Percentiles rank a stretch among this genome's conserved stretches.
Conservation (phyloP, 2,329 filamentous ascomycete species). For the Fusarium luffae region DNA sequence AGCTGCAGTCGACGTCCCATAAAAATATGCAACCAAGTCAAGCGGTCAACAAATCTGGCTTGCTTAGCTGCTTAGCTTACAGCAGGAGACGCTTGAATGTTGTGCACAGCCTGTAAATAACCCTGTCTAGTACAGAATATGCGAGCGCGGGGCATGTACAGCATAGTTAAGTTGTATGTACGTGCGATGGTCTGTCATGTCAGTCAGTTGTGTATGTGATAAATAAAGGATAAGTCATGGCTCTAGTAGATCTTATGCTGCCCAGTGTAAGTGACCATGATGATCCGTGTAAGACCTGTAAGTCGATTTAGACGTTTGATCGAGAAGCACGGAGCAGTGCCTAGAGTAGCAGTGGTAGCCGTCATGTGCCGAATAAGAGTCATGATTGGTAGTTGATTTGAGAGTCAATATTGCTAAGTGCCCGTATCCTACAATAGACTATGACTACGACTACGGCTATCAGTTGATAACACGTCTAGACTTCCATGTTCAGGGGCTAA, state of each 20-base stretch:
- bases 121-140: conserved; percentile 42
- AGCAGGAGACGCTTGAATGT: conserved; percentile 22
- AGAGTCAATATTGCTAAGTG: background rate
- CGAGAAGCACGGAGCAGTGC: conserved; percentile 42
- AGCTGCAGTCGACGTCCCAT: conserved; percentile 47
- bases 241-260: background rate
- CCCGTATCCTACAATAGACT: background rate
- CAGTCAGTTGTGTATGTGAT: background rate
- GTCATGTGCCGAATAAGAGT: conserved; percentile 28
- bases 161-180: conserved; percentile 6
- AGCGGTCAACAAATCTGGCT: conserved; percentile 45
- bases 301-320: conserved; percentile 19
- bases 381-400: conserved; percentile 37
- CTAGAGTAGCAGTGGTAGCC: conserved; percentile 22
- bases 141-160: conserved; percentile 35
- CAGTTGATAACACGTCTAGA: background rate
- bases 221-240: background rate
- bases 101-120: conserved; percentile 35
- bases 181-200: background rate
- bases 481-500: conserved; percentile 19
- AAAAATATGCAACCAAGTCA: conserved; percentile 48
- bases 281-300: conserved; percentile 38
- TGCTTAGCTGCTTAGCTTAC: background rate
- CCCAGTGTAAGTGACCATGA: conserved; percentile 9
- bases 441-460: too few species aligned